A percentile compares a stretch with the other conserved stretches of the same genome.
Evolutionary conservation across 2,329 filamentous ascomycete genomes (phyloP).

Genomic region (Aspergillus piperis): DNA sequence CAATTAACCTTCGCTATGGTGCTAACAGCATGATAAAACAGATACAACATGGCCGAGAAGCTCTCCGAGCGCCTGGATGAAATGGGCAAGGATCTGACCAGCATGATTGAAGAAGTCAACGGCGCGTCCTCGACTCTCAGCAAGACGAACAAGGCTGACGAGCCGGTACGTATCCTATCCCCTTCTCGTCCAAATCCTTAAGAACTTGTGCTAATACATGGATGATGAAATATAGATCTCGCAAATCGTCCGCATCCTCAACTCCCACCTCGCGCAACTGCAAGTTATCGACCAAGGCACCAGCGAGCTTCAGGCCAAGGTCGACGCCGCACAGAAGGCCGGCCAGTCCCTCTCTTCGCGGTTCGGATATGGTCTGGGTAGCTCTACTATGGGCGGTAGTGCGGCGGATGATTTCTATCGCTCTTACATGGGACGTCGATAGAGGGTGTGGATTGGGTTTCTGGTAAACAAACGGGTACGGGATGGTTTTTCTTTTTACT

Average conservation of each 20-base stretch:
- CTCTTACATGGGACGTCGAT: slow-evolving; percentile 78
- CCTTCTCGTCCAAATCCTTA: neutral
- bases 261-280: slow-evolving; percentile 85
- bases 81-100: slow-evolving; percentile 86
- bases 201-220: too few relatives aligned
- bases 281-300: slow-evolving; percentile 92
- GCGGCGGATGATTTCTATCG: slow-evolving; percentile 85
- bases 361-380: slow-evolving; percentile 39
- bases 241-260: slow-evolving; percentile 93
- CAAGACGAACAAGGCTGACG: slow-evolving; percentile 85
- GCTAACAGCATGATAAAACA: slow-evolving; percentile 34
- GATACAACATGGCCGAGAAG: slow-evolving; percentile 89
- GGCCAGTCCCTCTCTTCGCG: slow-evolving; percentile 57
- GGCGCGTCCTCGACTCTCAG: slow-evolving; percentile 83
- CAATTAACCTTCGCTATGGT: neutral
- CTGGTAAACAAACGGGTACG: slow-evolving; percentile 5
- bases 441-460: neutral
- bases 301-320: slow-evolving; percentile 76
- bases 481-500: neutral
- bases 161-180: slow-evolving; percentile 67
- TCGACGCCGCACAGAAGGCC: slow-evolving; percentile 77
- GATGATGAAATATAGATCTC: slow-evolving; percentile 63
- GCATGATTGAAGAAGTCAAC: slow-evolving; percentile 99
- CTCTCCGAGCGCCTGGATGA: slow-evolving; percentile 87
- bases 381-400: slow-evolving; percentile 39